Evolutionary conservation across 805 yeast genomes (phyloP).

Genomic region (Saccharomyces mikatae): DNA sequence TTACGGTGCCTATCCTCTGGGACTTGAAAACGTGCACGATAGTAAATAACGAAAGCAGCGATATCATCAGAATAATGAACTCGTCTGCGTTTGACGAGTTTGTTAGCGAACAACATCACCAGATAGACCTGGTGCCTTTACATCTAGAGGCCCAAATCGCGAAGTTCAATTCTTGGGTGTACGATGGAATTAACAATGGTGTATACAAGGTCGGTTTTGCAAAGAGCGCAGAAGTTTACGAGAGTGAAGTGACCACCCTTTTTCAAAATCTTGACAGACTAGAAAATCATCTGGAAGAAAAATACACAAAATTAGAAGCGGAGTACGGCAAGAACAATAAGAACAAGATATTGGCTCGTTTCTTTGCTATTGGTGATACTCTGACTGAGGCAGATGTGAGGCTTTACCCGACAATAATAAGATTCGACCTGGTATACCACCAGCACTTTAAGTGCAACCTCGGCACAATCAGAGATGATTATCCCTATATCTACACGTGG

Average conservation of each 20-base stretch:
- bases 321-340: slow-evolving; percentile 8
- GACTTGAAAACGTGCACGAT: slow-evolving; percentile 72
- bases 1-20: slow-evolving; percentile 88
- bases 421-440: slow-evolving; percentile 86
- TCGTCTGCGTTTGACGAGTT: slow-evolving; percentile 54
- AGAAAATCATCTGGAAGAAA: slow-evolving; percentile 49
- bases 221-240: slow-evolving; percentile 72
- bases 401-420: slow-evolving; percentile 70
- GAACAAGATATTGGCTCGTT: slow-evolving; percentile 11
- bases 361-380: slow-evolving; percentile 49
- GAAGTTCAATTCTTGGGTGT: slow-evolving; percentile 68
- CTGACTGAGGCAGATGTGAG: slow-evolving; percentile 86
- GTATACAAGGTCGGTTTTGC: slow-evolving; percentile 91
- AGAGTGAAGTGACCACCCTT: slow-evolving; percentile 52
- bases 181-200: slow-evolving; percentile 80
- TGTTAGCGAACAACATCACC: slow-evolving; percentile 33
- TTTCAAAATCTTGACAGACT: slow-evolving; percentile 65
- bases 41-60: slow-evolving; percentile 84
- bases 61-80: slow-evolving; percentile 75
- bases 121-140: slow-evolving; percentile 49
- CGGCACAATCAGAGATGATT: slow-evolving; percentile 65
- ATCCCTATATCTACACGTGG: slow-evolving; percentile 72
- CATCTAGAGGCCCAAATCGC: slow-evolving; percentile 50
- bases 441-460: slow-evolving; percentile 90
- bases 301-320: slow-evolving; percentile 29